Evolutionary conservation across 2,329 filamentous ascomycete genomes (phyloP).

Genomic region (Phoma sp.): DNA sequence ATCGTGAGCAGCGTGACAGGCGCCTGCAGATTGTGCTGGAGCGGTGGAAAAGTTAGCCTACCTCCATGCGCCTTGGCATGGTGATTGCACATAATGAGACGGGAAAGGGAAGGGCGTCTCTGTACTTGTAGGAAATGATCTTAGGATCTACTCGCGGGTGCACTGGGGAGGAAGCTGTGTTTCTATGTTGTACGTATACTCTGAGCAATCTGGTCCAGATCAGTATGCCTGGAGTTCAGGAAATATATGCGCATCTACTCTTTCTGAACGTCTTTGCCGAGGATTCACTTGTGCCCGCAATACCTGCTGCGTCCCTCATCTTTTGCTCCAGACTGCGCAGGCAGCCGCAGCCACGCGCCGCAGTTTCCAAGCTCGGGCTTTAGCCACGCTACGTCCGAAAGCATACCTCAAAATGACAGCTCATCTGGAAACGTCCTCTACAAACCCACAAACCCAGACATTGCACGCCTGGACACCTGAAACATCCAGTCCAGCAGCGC

Average conservation of each 20-base stretch:
- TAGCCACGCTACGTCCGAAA: neutral
- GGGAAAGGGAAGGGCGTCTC: conserved; percentile 13
- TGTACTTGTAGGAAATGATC: conserved; percentile 38
- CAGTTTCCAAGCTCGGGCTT: conserved; percentile 18
- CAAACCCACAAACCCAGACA: neutral
- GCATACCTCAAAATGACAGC: conserved; percentile 13
- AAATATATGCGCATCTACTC: conserved; percentile 12
- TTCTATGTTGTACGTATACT: conserved; percentile 22
- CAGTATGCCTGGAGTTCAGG: conserved; percentile 10
- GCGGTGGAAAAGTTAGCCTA: conserved; percentile 20
- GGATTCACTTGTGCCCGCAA: neutral
- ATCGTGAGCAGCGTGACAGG: neutral
- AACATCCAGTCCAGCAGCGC: too few species aligned
- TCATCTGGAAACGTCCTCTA: conserved; percentile 28
- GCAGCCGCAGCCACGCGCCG: conserved; percentile 8
- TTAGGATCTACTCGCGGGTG: conserved; percentile 12
- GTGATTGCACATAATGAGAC: conserved; percentile 22
- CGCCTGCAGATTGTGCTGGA: neutral
- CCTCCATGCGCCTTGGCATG: conserved; percentile 21
- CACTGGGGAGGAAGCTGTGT: conserved; percentile 16
- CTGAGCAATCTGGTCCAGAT: conserved; percentile 12
- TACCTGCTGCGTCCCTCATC: neutral
- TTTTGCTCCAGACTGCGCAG: neutral
- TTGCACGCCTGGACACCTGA: too few species aligned
- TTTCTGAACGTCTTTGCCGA: neutral